Conservation (phyloP, 2,329 filamentous ascomycete species). For the Ceratocystiopsis minuta region DNA sequence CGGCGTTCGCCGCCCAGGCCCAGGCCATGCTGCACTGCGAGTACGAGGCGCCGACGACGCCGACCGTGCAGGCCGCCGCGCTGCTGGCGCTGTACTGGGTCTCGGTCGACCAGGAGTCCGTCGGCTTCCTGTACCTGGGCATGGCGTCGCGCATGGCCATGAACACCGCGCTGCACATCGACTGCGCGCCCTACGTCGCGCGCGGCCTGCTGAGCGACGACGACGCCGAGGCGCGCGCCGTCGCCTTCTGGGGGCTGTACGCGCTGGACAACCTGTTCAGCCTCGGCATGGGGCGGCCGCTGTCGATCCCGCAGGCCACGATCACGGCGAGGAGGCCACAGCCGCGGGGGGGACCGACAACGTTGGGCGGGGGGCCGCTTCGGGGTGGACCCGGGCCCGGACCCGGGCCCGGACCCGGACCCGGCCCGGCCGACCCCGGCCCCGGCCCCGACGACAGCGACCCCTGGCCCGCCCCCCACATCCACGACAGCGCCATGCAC, state of each 20-base stretch:
- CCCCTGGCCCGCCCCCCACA: background rate
- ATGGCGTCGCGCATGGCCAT: slow-evolving; percentile 15
- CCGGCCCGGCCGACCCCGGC: too few relatives aligned
- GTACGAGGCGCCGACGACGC: slow-evolving; percentile 10
- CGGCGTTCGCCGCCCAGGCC: slow-evolving; percentile 9
- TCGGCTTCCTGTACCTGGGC: background rate
- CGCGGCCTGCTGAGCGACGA: background rate
- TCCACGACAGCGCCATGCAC: background rate
- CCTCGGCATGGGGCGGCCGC: background rate
- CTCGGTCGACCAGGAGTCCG: background rate
- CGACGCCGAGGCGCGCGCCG: background rate
- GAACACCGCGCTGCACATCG: slow-evolving; percentile 12
- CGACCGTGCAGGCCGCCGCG: slow-evolving; percentile 11
- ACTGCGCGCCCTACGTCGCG: background rate
- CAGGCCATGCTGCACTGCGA: slow-evolving; percentile 11
- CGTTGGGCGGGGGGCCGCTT: too few relatives aligned
- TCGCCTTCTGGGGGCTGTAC: background rate
- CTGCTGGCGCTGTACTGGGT: slow-evolving; percentile 7
- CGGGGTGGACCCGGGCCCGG: too few relatives aligned
- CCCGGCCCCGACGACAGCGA: too few relatives aligned
- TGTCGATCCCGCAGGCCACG: background rate
- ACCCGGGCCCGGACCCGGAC: too few relatives aligned
- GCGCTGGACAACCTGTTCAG: background rate
- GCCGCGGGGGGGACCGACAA: too few relatives aligned
- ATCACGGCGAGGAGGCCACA: background rate